Base-by-base conservation (phyloP, 805 yeast species). In the Babjeviella inositovora region DNA sequence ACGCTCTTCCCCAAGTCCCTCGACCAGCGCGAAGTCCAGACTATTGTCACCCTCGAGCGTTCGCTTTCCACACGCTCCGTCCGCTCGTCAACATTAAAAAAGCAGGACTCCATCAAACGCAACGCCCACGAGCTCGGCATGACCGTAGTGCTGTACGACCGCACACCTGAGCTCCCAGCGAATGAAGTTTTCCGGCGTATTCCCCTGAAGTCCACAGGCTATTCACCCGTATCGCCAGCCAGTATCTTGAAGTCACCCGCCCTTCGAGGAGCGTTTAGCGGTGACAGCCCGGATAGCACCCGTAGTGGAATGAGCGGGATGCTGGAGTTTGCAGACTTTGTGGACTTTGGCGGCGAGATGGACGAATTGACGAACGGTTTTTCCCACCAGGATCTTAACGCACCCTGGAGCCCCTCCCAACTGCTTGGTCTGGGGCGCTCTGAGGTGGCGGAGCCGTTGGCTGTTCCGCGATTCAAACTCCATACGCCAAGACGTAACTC, bases 1-100 rank as follows among this genome's bases (percentile, higher is more conserved):
- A 66, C 70, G 0, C 43, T 77, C 13, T 79, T 79, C 41, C 92
- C 92, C 1, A 76, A 71, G 38, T 62, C 69, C 3, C 49, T 79
- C 15, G 72, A 61, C 27, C 54, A 64, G 0, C 66, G 62, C 24
- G 92, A 79, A 37, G 77, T 79, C 7, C 79, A 73, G 32, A 70
- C 79, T 21, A 79, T 79, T 27, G 73, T 74, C 3, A 62, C 75
- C 6, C 39, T 79, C 20, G 92, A 79, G 41, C 57, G 85, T 29
- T 64, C 76, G 6, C 39, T 69, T 23, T 62, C 71, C 5, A 52
- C 63, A 51, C 59, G 64, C 37, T 71, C 82, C 0, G 41, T 59
- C n/a, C 50, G 36, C 25, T 38, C 34, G 10, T n/a, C 47, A 53
- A 5, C 36, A 33, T 26, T 35, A 37, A 29, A 32, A 10, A 27